Percentiles rank a stretch among this genome's conserved stretches.
phyloP scores from a whole-genome alignment of 139 green algal species.

The Auxenochlorella protothecoides region DNA sequence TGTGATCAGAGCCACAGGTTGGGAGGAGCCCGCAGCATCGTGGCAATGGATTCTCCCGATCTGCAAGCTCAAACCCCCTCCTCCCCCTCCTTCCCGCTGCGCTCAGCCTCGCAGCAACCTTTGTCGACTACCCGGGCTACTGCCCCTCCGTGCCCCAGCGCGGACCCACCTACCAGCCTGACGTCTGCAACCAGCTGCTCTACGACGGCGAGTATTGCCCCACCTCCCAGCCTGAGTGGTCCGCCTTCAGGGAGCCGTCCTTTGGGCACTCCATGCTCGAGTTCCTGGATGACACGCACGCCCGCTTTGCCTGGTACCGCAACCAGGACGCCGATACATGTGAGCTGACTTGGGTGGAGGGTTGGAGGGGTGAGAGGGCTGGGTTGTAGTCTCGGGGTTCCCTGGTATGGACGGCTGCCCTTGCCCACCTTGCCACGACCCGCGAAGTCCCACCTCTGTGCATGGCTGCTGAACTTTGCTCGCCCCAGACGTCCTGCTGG shows the following conservation, averaged over 20 bases:
- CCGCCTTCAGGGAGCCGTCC: slow-evolving; percentile 27
- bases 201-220: slow-evolving; percentile 12
- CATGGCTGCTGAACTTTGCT: no score
- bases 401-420: no score
- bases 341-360: not conserved
- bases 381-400: no score
- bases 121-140: slow-evolving; percentile 1
- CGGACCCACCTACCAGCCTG: not conserved
- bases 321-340: slow-evolving; percentile 7
- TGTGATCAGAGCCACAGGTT: no score
- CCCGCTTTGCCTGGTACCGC: slow-evolving; percentile 24
- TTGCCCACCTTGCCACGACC: no score
- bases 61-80: no score
- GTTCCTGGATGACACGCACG: slow-evolving; percentile 19
- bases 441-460: no score
- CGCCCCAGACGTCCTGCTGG: no score
- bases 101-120: not conserved
- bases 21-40: no score
- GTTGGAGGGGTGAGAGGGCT: no score
- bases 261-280: slow-evolving; percentile 23
- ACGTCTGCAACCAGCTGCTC: not conserved
- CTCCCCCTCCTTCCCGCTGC: no score
- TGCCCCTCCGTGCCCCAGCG: not conserved
- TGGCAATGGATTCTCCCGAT: no score
- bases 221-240: slow-evolving; percentile 21